Percentiles rank a stretch among this genome's conserved stretches.
Evolutionary conservation across 495 filamentous ascomycete species (phyloP).

Genomic region (Acidiella bohemica): DNA sequence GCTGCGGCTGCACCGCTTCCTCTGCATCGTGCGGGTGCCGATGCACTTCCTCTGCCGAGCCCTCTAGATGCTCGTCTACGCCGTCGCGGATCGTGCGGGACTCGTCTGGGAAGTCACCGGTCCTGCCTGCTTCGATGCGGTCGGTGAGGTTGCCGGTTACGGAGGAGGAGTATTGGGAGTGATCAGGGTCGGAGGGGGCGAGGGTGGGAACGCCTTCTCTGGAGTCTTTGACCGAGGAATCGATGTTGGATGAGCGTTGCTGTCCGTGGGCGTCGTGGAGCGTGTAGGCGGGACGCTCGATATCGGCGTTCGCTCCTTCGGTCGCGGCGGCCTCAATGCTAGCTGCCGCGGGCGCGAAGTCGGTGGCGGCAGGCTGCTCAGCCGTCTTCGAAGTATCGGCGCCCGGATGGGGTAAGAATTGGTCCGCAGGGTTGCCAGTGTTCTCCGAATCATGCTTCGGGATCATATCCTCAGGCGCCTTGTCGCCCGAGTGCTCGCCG

Average conservation of each 20-base stretch:
- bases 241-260: not conserved
- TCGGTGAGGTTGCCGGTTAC: conserved; percentile 15
- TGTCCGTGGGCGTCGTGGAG: conserved; percentile 3
- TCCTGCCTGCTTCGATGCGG: conserved; percentile 1
- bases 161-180: conserved; percentile 15
- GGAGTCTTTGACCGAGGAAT: not conserved
- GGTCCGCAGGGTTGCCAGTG: conserved; percentile 12
- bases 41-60: conserved; percentile 17
- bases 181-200: not conserved
- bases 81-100: conserved; percentile 7
- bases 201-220: too few relatives aligned
- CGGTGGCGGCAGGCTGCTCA: not conserved
- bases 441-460: conserved; percentile 15
- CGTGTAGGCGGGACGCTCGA: conserved; percentile 6
- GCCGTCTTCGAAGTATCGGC: conserved; percentile 6
- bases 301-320: conserved; percentile 5
- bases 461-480: conserved; percentile 7
- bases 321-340: conserved; percentile 7
- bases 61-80: conserved; percentile 18
- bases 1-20: conserved; percentile 14
- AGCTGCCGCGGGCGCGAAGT: not conserved
- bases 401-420: conserved; percentile 11
- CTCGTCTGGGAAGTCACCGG: conserved; percentile 3
- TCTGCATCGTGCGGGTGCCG: conserved; percentile 21
- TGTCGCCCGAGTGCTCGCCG: not conserved